These are phyloP conservation scores for Botryotinia calthae DNA, from an alignment of 2,329 filamentous ascomycete species.

Conservation along the genomic window DNA sequence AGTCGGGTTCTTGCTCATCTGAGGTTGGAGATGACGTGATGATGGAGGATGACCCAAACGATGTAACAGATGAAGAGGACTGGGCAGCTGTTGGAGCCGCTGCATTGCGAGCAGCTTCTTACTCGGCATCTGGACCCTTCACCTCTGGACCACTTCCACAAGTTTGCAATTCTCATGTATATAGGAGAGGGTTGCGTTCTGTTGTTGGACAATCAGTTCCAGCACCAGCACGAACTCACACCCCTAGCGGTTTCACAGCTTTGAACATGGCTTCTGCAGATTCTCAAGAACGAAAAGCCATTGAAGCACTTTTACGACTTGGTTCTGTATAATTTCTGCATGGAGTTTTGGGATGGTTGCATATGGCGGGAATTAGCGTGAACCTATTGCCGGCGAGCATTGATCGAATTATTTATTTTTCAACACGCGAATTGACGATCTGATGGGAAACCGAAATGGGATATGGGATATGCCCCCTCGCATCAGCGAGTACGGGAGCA, in stretches of 20 bases:
- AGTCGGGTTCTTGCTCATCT: slow-evolving; percentile 67
- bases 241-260: slow-evolving; percentile 48
- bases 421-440: slow-evolving; percentile 33
- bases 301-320: slow-evolving; percentile 77
- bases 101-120: slow-evolving; percentile 69
- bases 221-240: slow-evolving; percentile 44
- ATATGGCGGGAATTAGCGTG: slow-evolving; percentile 32
- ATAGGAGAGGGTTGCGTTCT: slow-evolving; percentile 40
- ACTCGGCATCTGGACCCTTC: slow-evolving; percentile 55
- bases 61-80: slow-evolving; percentile 93
- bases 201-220: slow-evolving; percentile 35
- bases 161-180: slow-evolving; percentile 46
- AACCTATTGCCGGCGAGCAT: slow-evolving; percentile 39
- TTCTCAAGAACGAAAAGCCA: slow-evolving; percentile 75
- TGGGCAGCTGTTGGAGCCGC: slow-evolving; percentile 89
- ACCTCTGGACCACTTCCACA: slow-evolving; percentile 39
- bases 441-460: slow-evolving; percentile 25
- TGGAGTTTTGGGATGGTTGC: slow-evolving; percentile 35
- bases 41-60: slow-evolving; percentile 74
- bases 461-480: slow-evolving; percentile 26
- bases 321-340: slow-evolving; percentile 63
- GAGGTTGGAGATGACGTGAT: slow-evolving; percentile 63
- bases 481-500: slow-evolving; percentile 28
- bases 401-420: slow-evolving; percentile 33
- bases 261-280: slow-evolving; percentile 47